phyloP scores from a whole-genome alignment of 2,329 filamentous ascomycete genomes.

The Talaromyces sp. region DNA sequence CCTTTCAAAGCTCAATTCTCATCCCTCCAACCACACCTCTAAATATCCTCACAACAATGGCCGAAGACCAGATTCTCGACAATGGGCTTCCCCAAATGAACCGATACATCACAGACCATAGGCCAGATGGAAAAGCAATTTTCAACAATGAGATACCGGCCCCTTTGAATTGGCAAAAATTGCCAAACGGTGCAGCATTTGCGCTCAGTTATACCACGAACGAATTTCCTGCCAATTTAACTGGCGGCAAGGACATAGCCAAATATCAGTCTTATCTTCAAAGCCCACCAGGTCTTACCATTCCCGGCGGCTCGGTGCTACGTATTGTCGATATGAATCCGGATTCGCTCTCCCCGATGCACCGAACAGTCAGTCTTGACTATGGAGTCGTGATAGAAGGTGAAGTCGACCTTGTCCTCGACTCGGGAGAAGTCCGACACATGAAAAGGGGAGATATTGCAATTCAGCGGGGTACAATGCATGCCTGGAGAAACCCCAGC shows the following conservation, averaged over 20 bases:
- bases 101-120: conserved; percentile 21
- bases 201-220: conserved; percentile 52
- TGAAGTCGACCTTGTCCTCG: conserved; percentile 52
- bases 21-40: neutral
- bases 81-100: conserved; percentile 15
- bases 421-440: conserved; percentile 50
- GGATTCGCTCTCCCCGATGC: conserved; percentile 42
- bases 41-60: neutral
- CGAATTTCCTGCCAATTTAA: conserved; percentile 49
- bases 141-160: conserved; percentile 7
- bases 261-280: conserved; percentile 48
- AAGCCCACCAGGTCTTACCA: conserved; percentile 50
- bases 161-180: conserved; percentile 14
- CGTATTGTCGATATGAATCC: conserved; percentile 48
- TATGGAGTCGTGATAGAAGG: conserved; percentile 58
- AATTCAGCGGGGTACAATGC: conserved; percentile 57
- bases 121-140: conserved; percentile 15
- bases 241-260: conserved; percentile 47
- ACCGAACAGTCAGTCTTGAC: conserved; percentile 56
- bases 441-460: conserved; percentile 56
- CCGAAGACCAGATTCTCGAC: conserved; percentile 11
- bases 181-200: conserved; percentile 46
- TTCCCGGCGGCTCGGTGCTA: conserved; percentile 45
- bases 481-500: conserved; percentile 54
- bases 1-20: neutral